A percentile compares a stretch with the other conserved stretches of the same genome.
Evolutionary conservation across 345 rosid species (phyloP).

Genomic region (Mercurialis annua): DNA sequence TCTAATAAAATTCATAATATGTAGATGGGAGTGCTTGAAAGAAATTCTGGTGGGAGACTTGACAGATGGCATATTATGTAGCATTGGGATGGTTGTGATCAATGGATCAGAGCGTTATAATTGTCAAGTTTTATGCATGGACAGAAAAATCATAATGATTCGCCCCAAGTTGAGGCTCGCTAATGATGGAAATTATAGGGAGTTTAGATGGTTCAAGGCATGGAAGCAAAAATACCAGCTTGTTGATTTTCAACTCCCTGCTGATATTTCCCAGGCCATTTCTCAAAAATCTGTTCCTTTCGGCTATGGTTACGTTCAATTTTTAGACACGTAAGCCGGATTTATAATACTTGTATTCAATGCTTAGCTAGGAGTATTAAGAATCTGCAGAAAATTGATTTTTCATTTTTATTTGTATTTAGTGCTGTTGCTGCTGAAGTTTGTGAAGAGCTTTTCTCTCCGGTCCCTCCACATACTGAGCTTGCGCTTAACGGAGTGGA

Average conservation of each 20-base stretch:
- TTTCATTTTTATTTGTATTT: neutral
- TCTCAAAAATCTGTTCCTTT: constrained; percentile 75
- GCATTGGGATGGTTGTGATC: constrained; percentile 89
- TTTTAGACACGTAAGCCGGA: constrained; percentile 78
- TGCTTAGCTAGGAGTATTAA: no score
- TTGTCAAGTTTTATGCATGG: constrained; percentile 84
- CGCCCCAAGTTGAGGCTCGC: constrained; percentile 96
- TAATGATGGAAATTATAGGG: constrained; percentile 85
- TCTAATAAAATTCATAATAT: neutral
- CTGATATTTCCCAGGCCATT: constrained; percentile 60
- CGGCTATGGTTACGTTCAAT: constrained; percentile 85
- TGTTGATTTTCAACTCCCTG: constrained; percentile 71
- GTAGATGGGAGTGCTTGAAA: constrained; percentile 95
- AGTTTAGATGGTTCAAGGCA: constrained; percentile 85
- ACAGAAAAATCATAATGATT: constrained; percentile 76
- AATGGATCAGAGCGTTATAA: constrained; percentile 93
- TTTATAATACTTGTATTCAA: no score
- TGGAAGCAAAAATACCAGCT: constrained; percentile 78
- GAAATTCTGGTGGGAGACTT: constrained; percentile 71
- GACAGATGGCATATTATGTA: constrained; percentile 85
- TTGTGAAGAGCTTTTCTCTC: constrained; percentile 85
- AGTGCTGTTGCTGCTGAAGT: constrained; percentile 95
- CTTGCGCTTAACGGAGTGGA: constrained; percentile 93
- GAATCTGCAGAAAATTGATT: no score
- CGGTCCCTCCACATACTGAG: constrained; percentile 81